phyloP scores from a whole-genome alignment of 2,329 filamentous ascomycete species.

The Alternaria consortialis region DNA sequence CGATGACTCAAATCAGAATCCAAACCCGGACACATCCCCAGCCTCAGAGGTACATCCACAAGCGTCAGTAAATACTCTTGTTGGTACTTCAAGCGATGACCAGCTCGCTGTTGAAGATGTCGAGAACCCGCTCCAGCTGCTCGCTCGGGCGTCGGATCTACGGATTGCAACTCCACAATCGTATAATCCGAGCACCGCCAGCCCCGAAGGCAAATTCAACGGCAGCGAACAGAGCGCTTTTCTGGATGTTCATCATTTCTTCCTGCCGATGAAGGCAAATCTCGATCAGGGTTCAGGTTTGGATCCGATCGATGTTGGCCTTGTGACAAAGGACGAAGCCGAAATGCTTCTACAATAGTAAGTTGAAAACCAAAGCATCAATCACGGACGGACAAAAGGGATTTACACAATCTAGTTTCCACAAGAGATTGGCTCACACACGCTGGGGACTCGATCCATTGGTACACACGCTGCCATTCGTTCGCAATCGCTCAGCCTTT shows the following conservation, averaged over 20 bases:
- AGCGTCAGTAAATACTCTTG: conserved; percentile 34
- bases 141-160: conserved; percentile 76
- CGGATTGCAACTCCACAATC: conserved; percentile 59
- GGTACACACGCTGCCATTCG: conserved; percentile 71
- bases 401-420: conserved; percentile 61
- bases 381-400: background rate
- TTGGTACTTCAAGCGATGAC: conserved; percentile 47
- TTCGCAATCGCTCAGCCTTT: conserved; percentile 73
- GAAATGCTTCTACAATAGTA: conserved; percentile 72
- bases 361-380: conserved; percentile 33
- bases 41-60: background rate
- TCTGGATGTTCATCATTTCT: conserved; percentile 69
- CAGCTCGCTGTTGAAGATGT: conserved; percentile 72
- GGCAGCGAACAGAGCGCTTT: conserved; percentile 52
- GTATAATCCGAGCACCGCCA: conserved; percentile 35
- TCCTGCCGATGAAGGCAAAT: conserved; percentile 69
- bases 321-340: conserved; percentile 72
- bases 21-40: conserved; percentile 7
- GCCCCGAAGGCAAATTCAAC: conserved; percentile 38
- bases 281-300: conserved; percentile 70
- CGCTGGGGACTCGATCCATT: conserved; percentile 76
- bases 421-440: conserved; percentile 74
- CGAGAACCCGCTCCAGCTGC: conserved; percentile 76
- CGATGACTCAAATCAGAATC: conserved; percentile 11
- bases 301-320: conserved; percentile 74